Percentiles rank a stretch among this genome's conserved stretches.
phyloP scores from a whole-genome alignment of 129 eudicot species.

The Smallanthus sonchifolius region DNA sequence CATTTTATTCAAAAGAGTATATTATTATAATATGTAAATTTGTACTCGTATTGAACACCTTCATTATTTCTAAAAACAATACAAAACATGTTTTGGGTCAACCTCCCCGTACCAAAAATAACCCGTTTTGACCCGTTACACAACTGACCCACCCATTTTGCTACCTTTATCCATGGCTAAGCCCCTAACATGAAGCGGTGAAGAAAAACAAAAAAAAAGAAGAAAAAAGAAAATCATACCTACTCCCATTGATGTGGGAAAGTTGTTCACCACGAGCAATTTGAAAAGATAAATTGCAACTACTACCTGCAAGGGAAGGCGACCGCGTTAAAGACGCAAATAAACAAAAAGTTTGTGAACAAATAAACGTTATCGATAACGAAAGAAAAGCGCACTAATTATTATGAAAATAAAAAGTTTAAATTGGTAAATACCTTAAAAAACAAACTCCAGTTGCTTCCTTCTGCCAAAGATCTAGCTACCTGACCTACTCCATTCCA shows the following conservation, averaged over 20 bases:
- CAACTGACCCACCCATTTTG: not conserved
- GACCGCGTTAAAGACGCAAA: constrained; percentile 19
- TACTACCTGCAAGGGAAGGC: constrained; percentile 42
- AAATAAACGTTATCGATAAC: not conserved
- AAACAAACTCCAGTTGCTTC: constrained; percentile 69
- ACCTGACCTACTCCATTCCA: constrained; percentile 44
- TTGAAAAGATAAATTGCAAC: constrained; percentile 44
- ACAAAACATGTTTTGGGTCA: not conserved
- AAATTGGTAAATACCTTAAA: constrained; percentile 48
- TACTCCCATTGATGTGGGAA: constrained; percentile 58
- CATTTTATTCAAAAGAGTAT: not conserved
- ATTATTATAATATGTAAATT: not conserved
- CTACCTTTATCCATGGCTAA: not conserved
- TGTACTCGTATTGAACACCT: not conserved
- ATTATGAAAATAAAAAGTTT: not conserved
- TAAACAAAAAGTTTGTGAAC: not conserved
- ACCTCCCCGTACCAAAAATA: not conserved
- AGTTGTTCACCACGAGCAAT: constrained; percentile 47
- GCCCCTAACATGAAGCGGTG: not conserved
- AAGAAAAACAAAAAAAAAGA: not conserved
- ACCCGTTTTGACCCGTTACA: not conserved
- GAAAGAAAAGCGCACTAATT: not conserved
- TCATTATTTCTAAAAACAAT: not conserved
- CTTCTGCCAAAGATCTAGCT: constrained; percentile 51
- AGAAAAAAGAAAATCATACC: constrained; percentile 36